Conservation (phyloP, 495 filamentous ascomycete species). For the Emericellopsis terricola region DNA sequence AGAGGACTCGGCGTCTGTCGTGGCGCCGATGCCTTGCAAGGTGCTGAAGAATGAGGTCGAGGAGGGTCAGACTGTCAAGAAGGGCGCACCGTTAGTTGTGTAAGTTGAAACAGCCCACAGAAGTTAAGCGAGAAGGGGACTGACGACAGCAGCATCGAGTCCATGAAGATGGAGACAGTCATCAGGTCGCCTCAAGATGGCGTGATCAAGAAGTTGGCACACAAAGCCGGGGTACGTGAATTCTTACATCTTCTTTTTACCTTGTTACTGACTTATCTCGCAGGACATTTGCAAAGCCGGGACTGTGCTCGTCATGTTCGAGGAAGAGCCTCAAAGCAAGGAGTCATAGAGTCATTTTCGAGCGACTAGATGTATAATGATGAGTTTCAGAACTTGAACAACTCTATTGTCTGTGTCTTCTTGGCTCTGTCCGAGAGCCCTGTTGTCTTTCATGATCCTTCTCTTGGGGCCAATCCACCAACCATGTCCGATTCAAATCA, state of each 20-base stretch:
- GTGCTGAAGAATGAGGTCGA: constrained; percentile 67
- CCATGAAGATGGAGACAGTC: constrained; percentile 99
- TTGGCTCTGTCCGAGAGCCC: too few relatives aligned
- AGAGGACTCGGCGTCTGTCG: constrained; percentile 63
- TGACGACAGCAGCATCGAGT: constrained; percentile 82
- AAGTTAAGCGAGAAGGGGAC: too few relatives aligned
- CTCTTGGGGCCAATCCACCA: too few relatives aligned
- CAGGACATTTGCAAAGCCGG: constrained; percentile 40
- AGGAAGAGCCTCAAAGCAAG: constrained; percentile 11
- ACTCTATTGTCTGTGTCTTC: too few relatives aligned
- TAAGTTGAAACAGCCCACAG: too few relatives aligned
- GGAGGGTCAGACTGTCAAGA: constrained; percentile 64
- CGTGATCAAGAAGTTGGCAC: constrained; percentile 62
- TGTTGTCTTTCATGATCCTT: too few relatives aligned
- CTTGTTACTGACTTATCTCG: background rate
- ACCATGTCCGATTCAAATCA: too few relatives aligned
- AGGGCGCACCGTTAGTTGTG: constrained; percentile 80
- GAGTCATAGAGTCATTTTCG: background rate
- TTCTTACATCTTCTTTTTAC: background rate
- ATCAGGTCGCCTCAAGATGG: constrained; percentile 80
- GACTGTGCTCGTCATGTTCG: constrained; percentile 36
- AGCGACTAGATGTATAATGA: background rate
- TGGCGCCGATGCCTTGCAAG: constrained; percentile 88
- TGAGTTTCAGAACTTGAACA: too few relatives aligned
- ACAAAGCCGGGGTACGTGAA: constrained; percentile 65